Evolutionary conservation across 768 basidiomycete species (phyloP).

Genomic region (Trametes maxima): DNA sequence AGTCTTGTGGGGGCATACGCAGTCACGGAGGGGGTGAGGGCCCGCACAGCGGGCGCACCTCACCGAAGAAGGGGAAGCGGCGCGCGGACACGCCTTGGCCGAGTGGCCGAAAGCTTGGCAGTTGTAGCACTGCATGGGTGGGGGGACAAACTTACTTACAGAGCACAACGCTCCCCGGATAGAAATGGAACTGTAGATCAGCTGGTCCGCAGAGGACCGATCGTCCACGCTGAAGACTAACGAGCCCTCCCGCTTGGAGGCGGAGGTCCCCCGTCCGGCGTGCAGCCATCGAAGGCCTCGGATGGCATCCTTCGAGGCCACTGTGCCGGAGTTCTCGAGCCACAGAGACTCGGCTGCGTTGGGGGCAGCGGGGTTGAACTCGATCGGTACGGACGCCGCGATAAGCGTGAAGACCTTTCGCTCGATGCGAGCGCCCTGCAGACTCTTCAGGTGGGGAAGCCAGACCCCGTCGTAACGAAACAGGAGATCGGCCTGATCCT

Average conservation of each 20-base stretch:
- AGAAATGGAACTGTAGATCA: neutral
- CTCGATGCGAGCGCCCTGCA: neutral
- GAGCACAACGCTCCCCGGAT: neutral
- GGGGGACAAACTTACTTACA: neutral
- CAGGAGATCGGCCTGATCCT: slow-evolving; percentile 1
- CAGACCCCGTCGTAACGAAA: slow-evolving; percentile 1
- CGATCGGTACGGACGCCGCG: neutral
- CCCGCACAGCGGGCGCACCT: neutral
- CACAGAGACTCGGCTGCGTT: slow-evolving; percentile 1
- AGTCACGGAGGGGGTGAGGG: neutral
- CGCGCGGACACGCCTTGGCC: neutral
- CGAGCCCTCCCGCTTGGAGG: slow-evolving; percentile 2
- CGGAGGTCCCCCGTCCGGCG: neutral
- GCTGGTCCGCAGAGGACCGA: neutral
- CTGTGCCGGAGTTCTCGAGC: slow-evolving; percentile 5
- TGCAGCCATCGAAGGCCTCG: slow-evolving; percentile 3
- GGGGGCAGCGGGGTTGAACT: neutral
- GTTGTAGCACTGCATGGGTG: neutral
- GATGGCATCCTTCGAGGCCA: slow-evolving; percentile 1
- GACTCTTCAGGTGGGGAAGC: slow-evolving; percentile 4
- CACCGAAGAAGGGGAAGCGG: neutral
- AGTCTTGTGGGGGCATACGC: neutral
- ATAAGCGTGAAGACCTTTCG: neutral
- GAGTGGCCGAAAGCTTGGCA: slow-evolving; percentile 2
- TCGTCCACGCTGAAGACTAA: neutral